These are phyloP conservation scores for Plectosphaerella plurivora DNA, from an alignment of 2,329 filamentous ascomycete species.

Conservation along the genomic window DNA sequence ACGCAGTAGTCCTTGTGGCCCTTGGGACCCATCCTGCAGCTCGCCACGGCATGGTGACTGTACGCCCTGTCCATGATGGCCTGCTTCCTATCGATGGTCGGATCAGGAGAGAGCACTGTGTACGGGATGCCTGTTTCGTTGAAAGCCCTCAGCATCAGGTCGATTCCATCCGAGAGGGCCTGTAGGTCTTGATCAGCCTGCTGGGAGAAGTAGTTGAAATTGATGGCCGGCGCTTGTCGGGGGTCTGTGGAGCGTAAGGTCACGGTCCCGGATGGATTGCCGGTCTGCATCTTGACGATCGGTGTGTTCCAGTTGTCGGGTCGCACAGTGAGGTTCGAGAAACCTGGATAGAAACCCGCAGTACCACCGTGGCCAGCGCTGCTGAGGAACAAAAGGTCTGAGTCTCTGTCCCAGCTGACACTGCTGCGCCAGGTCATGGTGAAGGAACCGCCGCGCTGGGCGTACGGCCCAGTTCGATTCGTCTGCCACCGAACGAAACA, in stretches of 20 bases:
- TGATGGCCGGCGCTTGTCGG: slow-evolving; percentile 54
- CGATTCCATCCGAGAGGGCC: slow-evolving; percentile 40
- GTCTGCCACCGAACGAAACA: slow-evolving; percentile 9
- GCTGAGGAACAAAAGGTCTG: slow-evolving; percentile 6
- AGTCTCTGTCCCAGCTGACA: slow-evolving; percentile 6
- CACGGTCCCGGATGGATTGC: slow-evolving; percentile 51
- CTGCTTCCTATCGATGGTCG: slow-evolving; percentile 37
- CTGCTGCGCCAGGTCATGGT: background rate
- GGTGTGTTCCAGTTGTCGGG: slow-evolving; percentile 5
- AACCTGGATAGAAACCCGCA: slow-evolving; percentile 6
- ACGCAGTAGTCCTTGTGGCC: slow-evolving; percentile 48
- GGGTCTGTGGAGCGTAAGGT: slow-evolving; percentile 51
- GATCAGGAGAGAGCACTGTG: slow-evolving; percentile 7
- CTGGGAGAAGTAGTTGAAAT: slow-evolving; percentile 46
- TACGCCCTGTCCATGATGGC: slow-evolving; percentile 35
- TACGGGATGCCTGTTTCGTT: slow-evolving; percentile 18
- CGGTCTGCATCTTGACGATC: slow-evolving; percentile 5
- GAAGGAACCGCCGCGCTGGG: slow-evolving; percentile 1
- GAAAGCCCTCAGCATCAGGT: slow-evolving; percentile 32
- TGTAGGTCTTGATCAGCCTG: slow-evolving; percentile 33
- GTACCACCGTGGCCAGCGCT: background rate
- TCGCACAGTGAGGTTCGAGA: background rate
- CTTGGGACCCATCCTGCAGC: slow-evolving; percentile 48
- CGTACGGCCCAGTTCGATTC: slow-evolving; percentile 6
- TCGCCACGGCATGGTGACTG: slow-evolving; percentile 51